phyloP scores from a whole-genome alignment of 208 protist species.

The Wallacemonas collosoma region DNA sequence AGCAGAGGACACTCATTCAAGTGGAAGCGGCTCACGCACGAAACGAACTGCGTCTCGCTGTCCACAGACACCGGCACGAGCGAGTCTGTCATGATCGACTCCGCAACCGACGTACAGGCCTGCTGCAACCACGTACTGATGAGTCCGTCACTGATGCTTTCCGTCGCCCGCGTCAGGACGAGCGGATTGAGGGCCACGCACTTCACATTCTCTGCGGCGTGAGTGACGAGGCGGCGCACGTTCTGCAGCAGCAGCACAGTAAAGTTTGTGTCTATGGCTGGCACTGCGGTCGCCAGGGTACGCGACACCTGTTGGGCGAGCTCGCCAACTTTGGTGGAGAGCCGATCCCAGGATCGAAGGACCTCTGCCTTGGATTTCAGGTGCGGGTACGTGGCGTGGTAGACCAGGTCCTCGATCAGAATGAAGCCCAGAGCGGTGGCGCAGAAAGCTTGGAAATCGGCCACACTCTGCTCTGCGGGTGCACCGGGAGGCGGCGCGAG shows the following conservation, averaged over 20 bases:
- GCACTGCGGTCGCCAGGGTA: constrained; percentile 46
- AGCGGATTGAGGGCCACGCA: constrained; percentile 74
- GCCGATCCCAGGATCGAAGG: constrained; percentile 73
- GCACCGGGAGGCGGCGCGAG: constrained; percentile 8
- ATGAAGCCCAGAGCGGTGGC: constrained; percentile 79
- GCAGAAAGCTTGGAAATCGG: constrained; percentile 62
- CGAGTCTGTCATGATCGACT: constrained; percentile 66
- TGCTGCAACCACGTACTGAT: constrained; percentile 83
- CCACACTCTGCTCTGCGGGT: constrained; percentile 40
- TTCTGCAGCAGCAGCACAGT: constrained; percentile 65
- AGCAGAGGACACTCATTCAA: constrained; percentile 63
- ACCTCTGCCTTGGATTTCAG: constrained; percentile 77
- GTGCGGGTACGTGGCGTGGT: constrained; percentile 78
- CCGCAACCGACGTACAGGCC: constrained; percentile 66
- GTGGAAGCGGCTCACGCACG: constrained; percentile 61
- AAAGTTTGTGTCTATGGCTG: constrained; percentile 47
- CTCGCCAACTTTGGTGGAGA: constrained; percentile 49
- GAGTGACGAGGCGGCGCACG: constrained; percentile 61
- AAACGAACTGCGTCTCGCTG: constrained; percentile 52
- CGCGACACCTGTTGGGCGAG: constrained; percentile 47
- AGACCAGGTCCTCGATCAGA: constrained; percentile 84
- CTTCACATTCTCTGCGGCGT: constrained; percentile 62
- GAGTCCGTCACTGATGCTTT: constrained; percentile 77
- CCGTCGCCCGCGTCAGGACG: constrained; percentile 69
- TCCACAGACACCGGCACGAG: constrained; percentile 51